A percentile compares a stretch with the other conserved stretches of the same genome.
Evolutionary conservation across 352 stramenopile species (phyloP).

Genomic region (Pythium sukuiense): DNA sequence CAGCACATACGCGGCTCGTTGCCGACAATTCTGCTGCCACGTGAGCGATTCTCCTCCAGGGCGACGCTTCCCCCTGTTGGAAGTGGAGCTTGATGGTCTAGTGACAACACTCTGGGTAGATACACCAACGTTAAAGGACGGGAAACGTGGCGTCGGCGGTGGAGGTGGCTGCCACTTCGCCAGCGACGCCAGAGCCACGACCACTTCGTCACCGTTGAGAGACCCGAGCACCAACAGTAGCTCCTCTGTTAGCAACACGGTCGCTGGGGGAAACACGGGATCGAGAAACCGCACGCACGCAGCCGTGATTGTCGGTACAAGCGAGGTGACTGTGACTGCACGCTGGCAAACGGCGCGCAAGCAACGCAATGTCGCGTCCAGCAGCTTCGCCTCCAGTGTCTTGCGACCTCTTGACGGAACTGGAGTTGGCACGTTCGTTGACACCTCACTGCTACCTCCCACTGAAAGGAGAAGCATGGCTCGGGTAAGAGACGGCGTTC

Average conservation of each 20-base stretch:
- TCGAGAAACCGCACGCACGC: conserved; percentile 52
- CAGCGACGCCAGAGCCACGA: conserved; percentile 51
- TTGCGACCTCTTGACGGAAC: conserved; percentile 23
- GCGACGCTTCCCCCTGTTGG: neutral
- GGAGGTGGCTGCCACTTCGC: conserved; percentile 51
- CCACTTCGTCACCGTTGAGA: conserved; percentile 77
- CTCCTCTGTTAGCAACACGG: conserved; percentile 39
- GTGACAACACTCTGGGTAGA: neutral
- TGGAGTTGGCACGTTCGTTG: conserved; percentile 1
- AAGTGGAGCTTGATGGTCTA: neutral
- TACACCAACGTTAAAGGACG: conserved; percentile 20
- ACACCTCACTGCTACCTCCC: neutral
- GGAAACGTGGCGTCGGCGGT: conserved; percentile 47
- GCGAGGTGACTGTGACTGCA: conserved; percentile 43
- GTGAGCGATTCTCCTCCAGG: neutral
- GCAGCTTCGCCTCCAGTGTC: conserved; percentile 56
- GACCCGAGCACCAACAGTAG: conserved; percentile 46
- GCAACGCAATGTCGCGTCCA: conserved; percentile 60
- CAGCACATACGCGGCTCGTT: neutral
- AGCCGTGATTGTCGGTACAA: conserved; percentile 60
- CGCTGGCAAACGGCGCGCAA: conserved; percentile 47
- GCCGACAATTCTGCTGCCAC: neutral
- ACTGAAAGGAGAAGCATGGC: conserved; percentile 61
- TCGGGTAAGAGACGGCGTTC: conserved; percentile 44
- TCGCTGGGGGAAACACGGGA: conserved; percentile 29